Percentiles rank a stretch among this genome's conserved stretches.
phyloP scores from a whole-genome alignment of 2,329 filamentous ascomycete genomes.

The Bipolaris bicolor region DNA sequence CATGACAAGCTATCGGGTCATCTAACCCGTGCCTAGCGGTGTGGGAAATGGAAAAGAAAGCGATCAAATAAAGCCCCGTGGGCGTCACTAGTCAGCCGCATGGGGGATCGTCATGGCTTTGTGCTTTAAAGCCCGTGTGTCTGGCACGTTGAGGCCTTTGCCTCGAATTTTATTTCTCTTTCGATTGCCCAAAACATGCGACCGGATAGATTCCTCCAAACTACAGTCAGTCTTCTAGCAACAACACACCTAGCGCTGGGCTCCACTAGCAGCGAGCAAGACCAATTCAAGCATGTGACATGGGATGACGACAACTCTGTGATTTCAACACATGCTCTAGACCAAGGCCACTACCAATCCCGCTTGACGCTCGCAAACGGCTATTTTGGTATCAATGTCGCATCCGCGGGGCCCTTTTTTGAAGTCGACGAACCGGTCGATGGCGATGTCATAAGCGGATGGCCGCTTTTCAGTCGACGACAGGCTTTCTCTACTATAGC shows the following conservation, averaged over 20 bases:
- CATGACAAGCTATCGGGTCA: slow-evolving; percentile 8
- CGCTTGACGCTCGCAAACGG: slow-evolving; percentile 63
- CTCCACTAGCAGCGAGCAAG: slow-evolving; percentile 30
- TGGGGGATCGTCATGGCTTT: slow-evolving; percentile 13
- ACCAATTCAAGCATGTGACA: slow-evolving; percentile 52
- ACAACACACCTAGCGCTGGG: slow-evolving; percentile 9
- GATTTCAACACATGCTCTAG: slow-evolving; percentile 59
- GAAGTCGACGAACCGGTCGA: slow-evolving; percentile 60
- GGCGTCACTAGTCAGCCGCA: slow-evolving; percentile 3
- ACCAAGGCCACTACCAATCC: slow-evolving; percentile 65
- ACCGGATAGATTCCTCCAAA: slow-evolving; percentile 6
- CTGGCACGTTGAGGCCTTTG: background rate
- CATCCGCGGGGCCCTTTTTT: slow-evolving; percentile 67
- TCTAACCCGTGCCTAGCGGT: slow-evolving; percentile 13
- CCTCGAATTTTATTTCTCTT: slow-evolving; percentile 1
- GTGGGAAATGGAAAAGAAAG: slow-evolving; percentile 14
- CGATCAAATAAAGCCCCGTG: slow-evolving; percentile 7
- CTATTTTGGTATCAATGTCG: slow-evolving; percentile 68
- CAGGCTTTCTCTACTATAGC: slow-evolving; percentile 71
- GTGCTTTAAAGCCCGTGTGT: slow-evolving; percentile 15
- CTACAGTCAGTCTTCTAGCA: slow-evolving; percentile 19
- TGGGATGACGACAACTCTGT: slow-evolving; percentile 67
- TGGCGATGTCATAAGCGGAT: slow-evolving; percentile 65
- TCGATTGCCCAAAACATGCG: slow-evolving; percentile 10
- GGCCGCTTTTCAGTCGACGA: slow-evolving; percentile 69